phyloP scores from a whole-genome alignment of 1,139 yeast genomes.

The Protomyces inouyei region DNA sequence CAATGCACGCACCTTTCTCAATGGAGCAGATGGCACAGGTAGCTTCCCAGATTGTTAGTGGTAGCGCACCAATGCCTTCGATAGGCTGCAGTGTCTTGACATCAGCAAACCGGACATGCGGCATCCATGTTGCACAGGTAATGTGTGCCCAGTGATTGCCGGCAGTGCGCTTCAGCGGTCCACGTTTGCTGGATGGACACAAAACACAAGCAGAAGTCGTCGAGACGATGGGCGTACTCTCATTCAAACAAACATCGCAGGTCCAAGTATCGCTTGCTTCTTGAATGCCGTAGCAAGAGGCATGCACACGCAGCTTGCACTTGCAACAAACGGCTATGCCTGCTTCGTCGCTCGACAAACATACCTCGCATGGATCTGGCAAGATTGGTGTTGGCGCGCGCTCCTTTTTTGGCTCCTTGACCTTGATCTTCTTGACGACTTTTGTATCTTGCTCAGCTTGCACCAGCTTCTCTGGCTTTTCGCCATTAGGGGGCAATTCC shows the following conservation, averaged over 20 bases:
- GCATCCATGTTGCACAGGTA: conserved; percentile 60
- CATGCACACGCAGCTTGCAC: conserved; percentile 72
- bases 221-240: conserved; percentile 55
- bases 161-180: conserved; percentile 65
- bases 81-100: conserved; percentile 47
- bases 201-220: conserved; percentile 59
- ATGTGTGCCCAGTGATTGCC: conserved; percentile 79
- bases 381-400: conserved; percentile 35
- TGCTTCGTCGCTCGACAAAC: conserved; percentile 36
- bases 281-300: conserved; percentile 59
- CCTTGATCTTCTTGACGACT: conserved; percentile 1
- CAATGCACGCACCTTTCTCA: conserved; percentile 44
- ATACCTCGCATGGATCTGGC: conserved; percentile 1
- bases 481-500: conserved; percentile 44
- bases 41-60: conserved; percentile 35
- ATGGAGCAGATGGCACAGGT: conserved; percentile 45
- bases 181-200: conserved; percentile 53
- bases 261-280: conserved; percentile 52
- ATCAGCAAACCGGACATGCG: conserved; percentile 45
- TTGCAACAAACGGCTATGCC: conserved; percentile 55
- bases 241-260: conserved; percentile 79
- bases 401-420: conserved; percentile 50
- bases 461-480: conserved; percentile 34
- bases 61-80: conserved; percentile 36
- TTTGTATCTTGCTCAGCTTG: background rate